Conservation (phyloP, 805 yeast genomes). For the Starmera amethionina region DNA sequence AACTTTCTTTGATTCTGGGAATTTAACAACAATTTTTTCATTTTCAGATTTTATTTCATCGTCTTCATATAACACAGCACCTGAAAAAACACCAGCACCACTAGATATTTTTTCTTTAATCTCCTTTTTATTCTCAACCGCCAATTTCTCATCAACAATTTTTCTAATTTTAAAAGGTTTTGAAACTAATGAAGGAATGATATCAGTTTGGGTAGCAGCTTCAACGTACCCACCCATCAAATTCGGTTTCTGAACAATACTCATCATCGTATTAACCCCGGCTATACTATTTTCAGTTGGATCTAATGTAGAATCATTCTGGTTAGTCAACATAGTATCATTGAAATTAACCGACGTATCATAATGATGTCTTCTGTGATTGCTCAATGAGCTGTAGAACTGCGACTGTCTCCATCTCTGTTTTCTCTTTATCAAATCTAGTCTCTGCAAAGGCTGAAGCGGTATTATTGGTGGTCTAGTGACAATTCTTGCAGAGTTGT, state of each 20-base stretch:
- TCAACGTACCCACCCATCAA: conserved; percentile 7
- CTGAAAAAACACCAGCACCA: conserved; percentile 15
- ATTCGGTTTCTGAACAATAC: too few species aligned
- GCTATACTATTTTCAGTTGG: background rate
- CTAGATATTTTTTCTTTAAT: background rate
- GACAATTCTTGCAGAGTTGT: background rate
- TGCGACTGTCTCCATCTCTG: conserved; percentile 19
- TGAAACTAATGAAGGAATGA: conserved; percentile 11
- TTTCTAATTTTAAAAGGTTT: conserved; percentile 4
- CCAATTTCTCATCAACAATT: background rate
- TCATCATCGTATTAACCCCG: background rate
- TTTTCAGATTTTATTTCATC: conserved; percentile 11
- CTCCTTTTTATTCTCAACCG: conserved; percentile 13
- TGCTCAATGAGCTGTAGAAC: conserved; percentile 6
- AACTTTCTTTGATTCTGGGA: conserved; percentile 4
- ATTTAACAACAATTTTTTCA: conserved; percentile 13
- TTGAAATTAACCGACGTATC: background rate
- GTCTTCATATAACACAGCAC: conserved; percentile 15
- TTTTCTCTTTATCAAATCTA: conserved; percentile 16
- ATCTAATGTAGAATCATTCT: background rate
- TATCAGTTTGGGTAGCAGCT: conserved; percentile 16
- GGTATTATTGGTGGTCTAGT: conserved; percentile 24
- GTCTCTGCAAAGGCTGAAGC: conserved; percentile 15
- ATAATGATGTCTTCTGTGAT: conserved; percentile 5
- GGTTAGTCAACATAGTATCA: background rate